These are phyloP conservation scores for Lotmaria passim DNA, from an alignment of 208 protist genomes.

Conservation along the genomic window DNA sequence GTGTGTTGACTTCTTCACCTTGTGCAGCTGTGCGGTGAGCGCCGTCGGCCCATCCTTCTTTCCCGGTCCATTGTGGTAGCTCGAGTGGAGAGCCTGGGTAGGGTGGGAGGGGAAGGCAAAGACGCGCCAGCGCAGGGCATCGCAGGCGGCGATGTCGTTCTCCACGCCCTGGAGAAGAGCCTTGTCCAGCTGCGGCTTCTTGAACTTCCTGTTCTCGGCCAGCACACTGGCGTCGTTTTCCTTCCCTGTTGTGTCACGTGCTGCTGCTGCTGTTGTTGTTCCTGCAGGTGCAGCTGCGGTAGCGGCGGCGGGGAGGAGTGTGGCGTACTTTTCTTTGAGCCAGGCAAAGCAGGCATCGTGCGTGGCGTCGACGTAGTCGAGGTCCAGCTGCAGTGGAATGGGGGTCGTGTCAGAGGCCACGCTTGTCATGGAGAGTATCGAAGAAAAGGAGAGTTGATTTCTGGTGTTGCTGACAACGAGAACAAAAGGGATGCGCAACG, in stretches of 20 bases:
- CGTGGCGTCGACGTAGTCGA: slow-evolving; percentile 26
- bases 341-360: slow-evolving; percentile 59
- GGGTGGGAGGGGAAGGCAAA: slow-evolving; percentile 58
- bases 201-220: background rate
- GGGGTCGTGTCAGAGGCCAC: background rate
- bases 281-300: background rate
- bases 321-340: slow-evolving; percentile 38
- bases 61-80: slow-evolving; percentile 33
- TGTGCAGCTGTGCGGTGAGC: slow-evolving; percentile 13
- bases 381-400: slow-evolving; percentile 19
- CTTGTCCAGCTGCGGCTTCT: slow-evolving; percentile 16
- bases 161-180: slow-evolving; percentile 24
- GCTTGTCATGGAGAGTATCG: slow-evolving; percentile 1
- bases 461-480: background rate
- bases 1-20: slow-evolving; percentile 3
- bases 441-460: background rate
- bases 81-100: slow-evolving; percentile 29
- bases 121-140: slow-evolving; percentile 43
- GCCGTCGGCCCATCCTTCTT: slow-evolving; percentile 8
- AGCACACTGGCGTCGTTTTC: background rate
- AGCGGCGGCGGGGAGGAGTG: background rate
- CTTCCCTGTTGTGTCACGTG: background rate
- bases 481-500: background rate
- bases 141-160: slow-evolving; percentile 61
- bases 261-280: background rate